These are phyloP conservation scores for Elasticomyces elasticus DNA, from an alignment of 495 filamentous ascomycete species.

Conservation along the genomic window DNA sequence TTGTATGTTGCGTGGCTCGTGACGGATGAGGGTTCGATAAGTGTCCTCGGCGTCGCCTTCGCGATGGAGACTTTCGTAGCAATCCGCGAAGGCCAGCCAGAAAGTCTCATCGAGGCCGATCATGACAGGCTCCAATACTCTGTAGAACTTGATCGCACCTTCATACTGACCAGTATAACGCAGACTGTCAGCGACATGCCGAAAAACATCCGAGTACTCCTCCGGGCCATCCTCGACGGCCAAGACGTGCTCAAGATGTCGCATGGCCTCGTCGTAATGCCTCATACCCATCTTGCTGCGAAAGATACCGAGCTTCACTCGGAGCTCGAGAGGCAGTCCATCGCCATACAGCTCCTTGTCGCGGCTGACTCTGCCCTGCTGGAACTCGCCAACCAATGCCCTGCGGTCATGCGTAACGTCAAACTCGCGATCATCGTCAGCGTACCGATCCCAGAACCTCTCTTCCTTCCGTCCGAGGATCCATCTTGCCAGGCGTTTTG, in stretches of 20 bases:
- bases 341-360: conserved; percentile 51
- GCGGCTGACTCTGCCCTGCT: conserved; percentile 42
- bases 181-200: conserved; percentile 61
- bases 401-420: conserved; percentile 61
- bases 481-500: conserved; percentile 70
- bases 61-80: conserved; percentile 53
- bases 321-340: conserved; percentile 67
- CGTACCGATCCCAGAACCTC: conserved; percentile 61
- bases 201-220: conserved; percentile 51
- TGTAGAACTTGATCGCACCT: conserved; percentile 66
- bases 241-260: conserved; percentile 50
- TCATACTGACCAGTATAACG: conserved; percentile 44
- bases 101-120: conserved; percentile 51
- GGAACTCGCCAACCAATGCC: conserved; percentile 46
- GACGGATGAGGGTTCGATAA: conserved; percentile 59
- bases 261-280: conserved; percentile 64
- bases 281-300: conserved; percentile 53
- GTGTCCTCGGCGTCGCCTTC: conserved; percentile 61
- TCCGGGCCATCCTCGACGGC: conserved; percentile 45
- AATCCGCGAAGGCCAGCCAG: conserved; percentile 63
- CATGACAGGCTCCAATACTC: conserved; percentile 49
- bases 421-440: conserved; percentile 84
- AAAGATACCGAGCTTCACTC: conserved; percentile 78
- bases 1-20: conserved; percentile 57
- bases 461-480: conserved; percentile 66